Conservation (phyloP, 495 filamentous ascomycete genomes). For the Podospora australis region DNA sequence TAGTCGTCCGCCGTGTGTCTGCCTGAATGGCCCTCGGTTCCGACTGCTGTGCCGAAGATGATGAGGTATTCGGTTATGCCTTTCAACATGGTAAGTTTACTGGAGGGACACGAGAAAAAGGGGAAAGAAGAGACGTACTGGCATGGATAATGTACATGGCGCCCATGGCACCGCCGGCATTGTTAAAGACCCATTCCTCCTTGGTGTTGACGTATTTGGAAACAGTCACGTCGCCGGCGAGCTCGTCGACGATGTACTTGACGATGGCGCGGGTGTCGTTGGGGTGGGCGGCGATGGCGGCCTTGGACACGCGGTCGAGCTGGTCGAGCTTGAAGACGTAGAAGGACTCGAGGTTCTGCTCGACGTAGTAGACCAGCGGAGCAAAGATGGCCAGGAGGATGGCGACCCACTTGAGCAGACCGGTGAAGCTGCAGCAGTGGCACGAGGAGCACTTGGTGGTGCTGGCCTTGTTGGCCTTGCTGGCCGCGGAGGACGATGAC, state of each 20-base stretch:
- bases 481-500: conserved; percentile 13
- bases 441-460: background rate
- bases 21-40: conserved; percentile 81
- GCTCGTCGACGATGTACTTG: conserved; percentile 55
- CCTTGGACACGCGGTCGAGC: conserved; percentile 60
- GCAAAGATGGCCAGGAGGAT: conserved; percentile 54
- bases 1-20: conserved; percentile 87
- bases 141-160: conserved; percentile 86
- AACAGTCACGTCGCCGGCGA: conserved; percentile 35
- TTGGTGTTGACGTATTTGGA: conserved; percentile 49
- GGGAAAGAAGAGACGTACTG: conserved; percentile 39
- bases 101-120: background rate
- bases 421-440: conserved; percentile 18
- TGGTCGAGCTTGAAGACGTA: conserved; percentile 68
- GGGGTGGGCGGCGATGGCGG: conserved; percentile 59
- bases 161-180: conserved; percentile 80
- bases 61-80: conserved; percentile 18
- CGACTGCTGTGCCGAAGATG: conserved; percentile 62
- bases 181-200: conserved; percentile 69
- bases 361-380: conserved; percentile 55
- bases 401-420: conserved; percentile 50
- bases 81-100: background rate
- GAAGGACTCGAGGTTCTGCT: conserved; percentile 63
- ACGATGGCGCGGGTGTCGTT: conserved; percentile 66
- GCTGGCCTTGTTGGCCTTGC: background rate